A percentile compares a stretch with the other conserved stretches of the same genome.
These are phyloP conservation scores for Chenopodium suecicum DNA, from an alignment of 148 eudicot species.

Conservation along the genomic window DNA sequence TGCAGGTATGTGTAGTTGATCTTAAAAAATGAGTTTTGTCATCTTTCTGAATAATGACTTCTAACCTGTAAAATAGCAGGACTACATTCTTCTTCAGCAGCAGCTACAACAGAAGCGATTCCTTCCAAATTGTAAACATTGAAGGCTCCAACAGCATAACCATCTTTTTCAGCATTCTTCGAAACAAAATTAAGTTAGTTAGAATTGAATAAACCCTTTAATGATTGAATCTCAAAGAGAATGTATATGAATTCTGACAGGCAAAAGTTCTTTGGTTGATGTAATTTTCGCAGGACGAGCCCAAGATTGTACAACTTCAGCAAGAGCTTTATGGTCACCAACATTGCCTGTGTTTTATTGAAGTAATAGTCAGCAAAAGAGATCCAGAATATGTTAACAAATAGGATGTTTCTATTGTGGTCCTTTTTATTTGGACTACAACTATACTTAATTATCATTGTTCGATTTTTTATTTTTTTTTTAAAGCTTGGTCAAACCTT, in stretches of 20 bases:
- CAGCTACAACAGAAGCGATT: constrained; percentile 88
- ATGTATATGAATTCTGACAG: constrained; percentile 42
- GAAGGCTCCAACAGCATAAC: constrained; percentile 98
- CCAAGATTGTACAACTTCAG: constrained; percentile 85
- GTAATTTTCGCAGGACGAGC: constrained; percentile 61
- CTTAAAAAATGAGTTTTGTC: not conserved
- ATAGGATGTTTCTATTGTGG: too few species aligned
- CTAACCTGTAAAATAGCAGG: constrained; percentile 97
- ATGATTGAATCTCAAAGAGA: not conserved
- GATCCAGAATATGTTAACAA: constrained; percentile 3
- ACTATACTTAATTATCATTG: too few species aligned
- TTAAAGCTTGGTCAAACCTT: too few species aligned
- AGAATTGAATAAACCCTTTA: constrained; percentile 9
- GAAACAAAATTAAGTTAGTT: constrained; percentile 22
- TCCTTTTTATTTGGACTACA: too few species aligned
- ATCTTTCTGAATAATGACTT: not conserved
- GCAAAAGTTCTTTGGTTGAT: constrained; percentile 75
- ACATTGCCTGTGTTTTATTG: constrained; percentile 67
- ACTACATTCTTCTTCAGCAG: constrained; percentile 85
- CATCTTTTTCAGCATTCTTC: constrained; percentile 86
- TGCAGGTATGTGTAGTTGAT: not conserved
- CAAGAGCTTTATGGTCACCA: constrained; percentile 83
- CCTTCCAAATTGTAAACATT: constrained; percentile 97
- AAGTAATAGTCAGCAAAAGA: constrained; percentile 18
- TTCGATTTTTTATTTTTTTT: too few species aligned